Base-by-base conservation (phyloP, 2,329 filamentous ascomycete species). In the Lachnellula cervina region DNA sequence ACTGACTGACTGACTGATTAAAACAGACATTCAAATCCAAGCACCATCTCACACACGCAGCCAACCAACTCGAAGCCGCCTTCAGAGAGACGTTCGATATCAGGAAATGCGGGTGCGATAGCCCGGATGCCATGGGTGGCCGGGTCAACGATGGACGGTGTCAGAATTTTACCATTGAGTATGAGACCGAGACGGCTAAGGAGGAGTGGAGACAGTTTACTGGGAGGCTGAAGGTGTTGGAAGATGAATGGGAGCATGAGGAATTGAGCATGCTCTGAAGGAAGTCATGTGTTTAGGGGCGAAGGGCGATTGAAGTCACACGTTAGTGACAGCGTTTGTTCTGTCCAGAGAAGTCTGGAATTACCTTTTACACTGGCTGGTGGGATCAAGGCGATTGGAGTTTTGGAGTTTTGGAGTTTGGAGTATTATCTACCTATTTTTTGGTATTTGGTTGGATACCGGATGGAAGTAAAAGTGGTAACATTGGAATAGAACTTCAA, bases 141-240 rank as follows among this genome's bases (percentile, higher is more conserved):
- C 59, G 60, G 51, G 59, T 66, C 16, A 64, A 66, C 35, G 63
- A 66, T 48, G 62, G 63, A 3, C 55, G 60, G 25, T 57, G 54
- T 35, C 63, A 65, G 38, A 65, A 64, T 11, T 50, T 66, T 16
- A 66, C 64, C 0, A 64, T 66, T n/a, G 55, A 64, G 21, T 64
- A 58, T 34, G 59, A 65, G 19, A 59, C 56, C 2, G 54, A 66
- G 23, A 56, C 49, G 17, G 48, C 61, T 2, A 53, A 23, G 5
- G 51, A 54, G 35, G 57, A 51, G 4, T 66, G 63, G 64, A 49
- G 32, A 13, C 51, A 59, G 16, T 66, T 65, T 21, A 34, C 65
- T 4, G 56, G 11, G 2, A 59, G 44, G 23, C 37, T 65, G 32
- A 59, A 57, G 40, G 45, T 2, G 5, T 47, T 66, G 28, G 63